phyloP scores from a whole-genome alignment of 257 asterid genomes.

The Solanum okadae region DNA sequence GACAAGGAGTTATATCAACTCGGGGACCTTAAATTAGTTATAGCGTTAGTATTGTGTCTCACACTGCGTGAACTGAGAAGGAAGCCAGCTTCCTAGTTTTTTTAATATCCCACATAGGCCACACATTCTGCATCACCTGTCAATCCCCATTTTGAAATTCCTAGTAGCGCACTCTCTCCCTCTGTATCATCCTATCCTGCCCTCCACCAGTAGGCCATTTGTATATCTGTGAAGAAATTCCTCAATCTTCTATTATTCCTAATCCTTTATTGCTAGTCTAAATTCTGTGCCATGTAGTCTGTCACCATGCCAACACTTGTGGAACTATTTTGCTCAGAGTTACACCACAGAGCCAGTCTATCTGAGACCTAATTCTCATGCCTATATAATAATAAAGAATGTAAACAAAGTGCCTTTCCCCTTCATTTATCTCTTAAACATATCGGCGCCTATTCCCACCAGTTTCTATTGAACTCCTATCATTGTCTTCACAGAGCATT shows the following conservation, averaged over 20 bases:
- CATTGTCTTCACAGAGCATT: neutral
- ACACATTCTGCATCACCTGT: neutral
- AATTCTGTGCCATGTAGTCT: neutral
- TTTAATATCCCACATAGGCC: neutral
- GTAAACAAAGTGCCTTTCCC: neutral
- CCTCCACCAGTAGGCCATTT: neutral
- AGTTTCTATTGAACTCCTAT: neutral
- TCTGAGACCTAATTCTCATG: neutral
- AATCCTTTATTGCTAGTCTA: neutral
- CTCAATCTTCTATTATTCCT: neutral
- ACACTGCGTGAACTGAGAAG: neutral
- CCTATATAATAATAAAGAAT: neutral
- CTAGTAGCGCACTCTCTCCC: neutral
- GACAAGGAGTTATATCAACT: neutral
- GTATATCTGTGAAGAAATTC: neutral
- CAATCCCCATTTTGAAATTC: neutral
- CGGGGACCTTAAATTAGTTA: neutral
- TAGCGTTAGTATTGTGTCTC: neutral
- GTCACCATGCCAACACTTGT: neutral
- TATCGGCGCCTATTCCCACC: neutral
- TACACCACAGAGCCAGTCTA: neutral
- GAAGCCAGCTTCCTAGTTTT: neutral
- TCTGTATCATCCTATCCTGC: neutral
- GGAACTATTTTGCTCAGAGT: neutral
- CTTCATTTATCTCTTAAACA: neutral